phyloP scores from a whole-genome alignment of 148 eudicot species.

The Vaccinium vitisidaea region DNA sequence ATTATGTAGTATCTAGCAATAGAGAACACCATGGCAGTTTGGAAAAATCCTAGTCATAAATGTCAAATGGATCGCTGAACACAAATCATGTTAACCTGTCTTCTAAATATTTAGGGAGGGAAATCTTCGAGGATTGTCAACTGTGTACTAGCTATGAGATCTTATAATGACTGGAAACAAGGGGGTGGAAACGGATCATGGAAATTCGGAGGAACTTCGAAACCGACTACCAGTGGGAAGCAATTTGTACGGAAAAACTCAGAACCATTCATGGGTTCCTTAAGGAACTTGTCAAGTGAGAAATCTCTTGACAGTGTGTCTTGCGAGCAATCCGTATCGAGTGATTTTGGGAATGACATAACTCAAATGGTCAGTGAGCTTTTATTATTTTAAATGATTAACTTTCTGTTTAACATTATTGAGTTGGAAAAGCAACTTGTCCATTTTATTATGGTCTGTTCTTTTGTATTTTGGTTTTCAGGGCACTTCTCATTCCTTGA shows the following conservation, averaged over 20 bases:
- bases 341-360: slow-evolving; percentile 45
- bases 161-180: slow-evolving; percentile 68
- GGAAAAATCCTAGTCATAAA: neutral
- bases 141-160: slow-evolving; percentile 74
- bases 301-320: slow-evolving; percentile 46
- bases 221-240: slow-evolving; percentile 45
- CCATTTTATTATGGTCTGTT: neutral
- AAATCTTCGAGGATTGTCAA: slow-evolving; percentile 74
- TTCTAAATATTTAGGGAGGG: slow-evolving; percentile 62
- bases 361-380: slow-evolving; percentile 52
- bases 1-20: neutral
- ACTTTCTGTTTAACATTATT: neutral
- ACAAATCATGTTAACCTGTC: neutral
- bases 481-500: slow-evolving; percentile 51
- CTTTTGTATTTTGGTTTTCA: slow-evolving; percentile 25
- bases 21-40: neutral
- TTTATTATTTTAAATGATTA: neutral
- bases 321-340: slow-evolving; percentile 25
- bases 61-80: neutral
- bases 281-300: slow-evolving; percentile 51
- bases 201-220: slow-evolving; percentile 54
- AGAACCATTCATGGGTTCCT: slow-evolving; percentile 62
- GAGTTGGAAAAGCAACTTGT: slow-evolving; percentile 5
- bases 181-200: slow-evolving; percentile 66
- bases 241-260: slow-evolving; percentile 57